Evolutionary conservation across 257 asterid genomes (phyloP).

Genomic region (Lycium barbarum): DNA sequence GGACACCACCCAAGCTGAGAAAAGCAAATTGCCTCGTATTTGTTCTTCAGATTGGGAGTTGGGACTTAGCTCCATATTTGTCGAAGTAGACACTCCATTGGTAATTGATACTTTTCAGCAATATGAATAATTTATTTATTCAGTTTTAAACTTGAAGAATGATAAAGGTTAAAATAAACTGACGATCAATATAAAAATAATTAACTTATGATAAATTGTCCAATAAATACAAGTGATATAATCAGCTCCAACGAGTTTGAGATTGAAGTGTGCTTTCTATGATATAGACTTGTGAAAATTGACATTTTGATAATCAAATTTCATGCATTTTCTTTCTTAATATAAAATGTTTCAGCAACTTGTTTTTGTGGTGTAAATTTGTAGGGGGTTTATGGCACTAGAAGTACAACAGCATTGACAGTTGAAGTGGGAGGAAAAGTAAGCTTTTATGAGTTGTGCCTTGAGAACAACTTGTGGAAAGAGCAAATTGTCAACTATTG

Average conservation of each 20-base stretch:
- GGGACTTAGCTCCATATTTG: slow-evolving; percentile 70
- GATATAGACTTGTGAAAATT: too few species aligned
- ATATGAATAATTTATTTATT: neutral
- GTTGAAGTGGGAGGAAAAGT: slow-evolving; percentile 59
- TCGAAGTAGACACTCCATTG: slow-evolving; percentile 67
- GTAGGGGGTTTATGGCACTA: slow-evolving; percentile 47
- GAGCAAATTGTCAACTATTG: slow-evolving; percentile 50
- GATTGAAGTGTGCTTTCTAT: too few species aligned
- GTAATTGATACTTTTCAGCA: slow-evolving; percentile 35
- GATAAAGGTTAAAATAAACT: too few species aligned
- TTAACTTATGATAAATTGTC: neutral
- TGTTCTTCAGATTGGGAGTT: slow-evolving; percentile 70
- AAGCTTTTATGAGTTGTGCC: slow-evolving; percentile 64
- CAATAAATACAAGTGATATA: neutral
- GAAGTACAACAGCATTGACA: slow-evolving; percentile 63
- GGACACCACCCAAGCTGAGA: slow-evolving; percentile 59
- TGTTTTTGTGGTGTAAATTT: neutral
- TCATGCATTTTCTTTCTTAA: neutral
- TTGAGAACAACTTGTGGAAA: slow-evolving; percentile 57
- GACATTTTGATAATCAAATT: neutral
- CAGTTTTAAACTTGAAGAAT: neutral
- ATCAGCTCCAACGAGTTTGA: neutral
- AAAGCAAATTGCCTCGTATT: slow-evolving; percentile 54
- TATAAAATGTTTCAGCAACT: neutral
- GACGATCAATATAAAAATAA: too few species aligned